Evolutionary conservation across 805 yeast species (phyloP), one percentile per base, ranked within the genome.

Genomic region (Ogataea minuta): DNA sequence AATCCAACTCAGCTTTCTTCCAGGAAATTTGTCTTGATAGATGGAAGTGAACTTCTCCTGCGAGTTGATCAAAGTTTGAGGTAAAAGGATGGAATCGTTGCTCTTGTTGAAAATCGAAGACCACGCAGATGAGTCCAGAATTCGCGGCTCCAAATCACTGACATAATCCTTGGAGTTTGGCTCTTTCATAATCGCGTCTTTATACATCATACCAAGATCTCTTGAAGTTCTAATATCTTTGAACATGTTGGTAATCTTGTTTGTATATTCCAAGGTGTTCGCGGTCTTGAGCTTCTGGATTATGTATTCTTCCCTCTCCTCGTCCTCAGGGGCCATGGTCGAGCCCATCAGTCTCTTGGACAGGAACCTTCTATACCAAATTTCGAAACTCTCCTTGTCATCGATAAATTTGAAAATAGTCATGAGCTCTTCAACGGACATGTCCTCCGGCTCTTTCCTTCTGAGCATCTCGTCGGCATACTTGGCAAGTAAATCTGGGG

Each of bases 301-400:
- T 47, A 93, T 80, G 42, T 76, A 66, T 50, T 87, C 91, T 66
- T 93, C 99, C 47, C 79, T 76, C 48, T 84, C 91, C 42, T 86
- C 95, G 24, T 88, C 81, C 31, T 85, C 81, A 3, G 95, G 84
- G 13, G 93, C 79, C 52, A 89, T 84, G 57, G 84, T 83, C n/a
- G 60, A 53, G 30, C 57, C 53, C 54, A 93, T 90, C 52, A 93
- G 74, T 59, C 99, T 77, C 59, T 84, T 85, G 9, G 98, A 91
- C 52, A 93, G 73, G 57, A 84, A 70, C 47, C 97, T 78, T 62
- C 97, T 80, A 64, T 93, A 93, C 67, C 86, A 84, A 45, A 82
- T 84, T 66, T 93, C 98, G 64, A 93, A 95, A 28, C 93, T 86
- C 67, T 95, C 98, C 62, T 89, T 90, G 60, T 93, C 98, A 30